Conservation (phyloP, 2,329 filamentous ascomycete genomes). For the Aureobasidium pullulans region DNA sequence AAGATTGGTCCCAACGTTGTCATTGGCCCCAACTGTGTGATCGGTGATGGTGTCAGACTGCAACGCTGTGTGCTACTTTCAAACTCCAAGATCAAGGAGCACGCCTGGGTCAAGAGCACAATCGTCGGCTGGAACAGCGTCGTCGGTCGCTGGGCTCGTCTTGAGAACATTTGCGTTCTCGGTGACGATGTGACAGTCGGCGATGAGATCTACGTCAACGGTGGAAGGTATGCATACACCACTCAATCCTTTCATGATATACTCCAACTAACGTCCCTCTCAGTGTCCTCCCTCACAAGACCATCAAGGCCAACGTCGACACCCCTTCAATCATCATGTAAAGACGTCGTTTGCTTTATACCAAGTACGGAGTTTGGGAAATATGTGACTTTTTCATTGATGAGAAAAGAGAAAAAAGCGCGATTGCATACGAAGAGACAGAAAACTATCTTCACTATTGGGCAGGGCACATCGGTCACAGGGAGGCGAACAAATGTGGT, state of each 20-base stretch:
- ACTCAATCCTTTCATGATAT: neutral
- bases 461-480: neutral
- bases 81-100: conserved; percentile 93
- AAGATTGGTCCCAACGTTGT: conserved; percentile 96
- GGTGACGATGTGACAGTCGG: conserved; percentile 97
- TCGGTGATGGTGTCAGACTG: conserved; percentile 88
- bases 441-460: neutral
- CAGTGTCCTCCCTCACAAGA: conserved; percentile 93
- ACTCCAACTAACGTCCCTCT: conserved; percentile 9
- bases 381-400: neutral
- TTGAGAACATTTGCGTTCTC: conserved; percentile 97
- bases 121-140: conserved; percentile 98
- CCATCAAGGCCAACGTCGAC: conserved; percentile 97
- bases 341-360: neutral
- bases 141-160: conserved; percentile 87
- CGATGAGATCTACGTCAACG: conserved; percentile 98
- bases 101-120: conserved; percentile 97
- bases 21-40: conserved; percentile 83
- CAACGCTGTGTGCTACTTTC: conserved; percentile 86
- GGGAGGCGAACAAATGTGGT: neutral
- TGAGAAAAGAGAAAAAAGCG: conserved; percentile 12
- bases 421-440: conserved; percentile 10
- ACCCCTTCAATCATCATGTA: conserved; percentile 31
- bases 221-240: conserved; percentile 44
- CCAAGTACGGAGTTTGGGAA: conserved; percentile 2